phyloP scores from a whole-genome alignment of 768 basidiomycete species.

The Candolleomyces efflorescens region DNA sequence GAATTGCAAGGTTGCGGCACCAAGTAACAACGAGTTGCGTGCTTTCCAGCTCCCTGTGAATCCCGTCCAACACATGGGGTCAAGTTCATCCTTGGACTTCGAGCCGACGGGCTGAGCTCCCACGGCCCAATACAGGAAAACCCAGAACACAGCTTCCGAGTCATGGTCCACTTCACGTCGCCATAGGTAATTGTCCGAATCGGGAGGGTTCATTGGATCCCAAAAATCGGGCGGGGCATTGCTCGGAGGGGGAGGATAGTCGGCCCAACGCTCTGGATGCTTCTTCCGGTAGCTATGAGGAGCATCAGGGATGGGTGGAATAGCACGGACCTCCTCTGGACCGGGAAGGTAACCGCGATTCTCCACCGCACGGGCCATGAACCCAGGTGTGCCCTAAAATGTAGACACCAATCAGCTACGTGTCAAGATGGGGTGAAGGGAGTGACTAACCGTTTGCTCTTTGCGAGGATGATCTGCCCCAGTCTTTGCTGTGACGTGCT shows the following conservation, averaged over 20 bases:
- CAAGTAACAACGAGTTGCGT: no score
- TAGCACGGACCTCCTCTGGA: background rate
- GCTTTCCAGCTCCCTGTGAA: no score
- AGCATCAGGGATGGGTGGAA: background rate
- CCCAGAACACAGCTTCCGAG: background rate
- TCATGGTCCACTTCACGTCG: background rate
- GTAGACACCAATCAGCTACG: background rate
- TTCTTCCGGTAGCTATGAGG: background rate
- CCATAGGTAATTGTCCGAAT: background rate
- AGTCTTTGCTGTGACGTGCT: background rate
- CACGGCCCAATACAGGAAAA: background rate
- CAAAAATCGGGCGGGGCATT: no score
- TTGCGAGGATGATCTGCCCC: background rate
- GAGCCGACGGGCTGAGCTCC: background rate
- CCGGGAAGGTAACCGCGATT: background rate
- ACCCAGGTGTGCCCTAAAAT: no score
- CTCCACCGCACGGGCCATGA: no score
- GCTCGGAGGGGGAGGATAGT: background rate
- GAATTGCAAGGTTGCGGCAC: no score
- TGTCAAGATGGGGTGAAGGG: background rate
- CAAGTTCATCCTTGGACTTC: no score
- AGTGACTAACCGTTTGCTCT: background rate
- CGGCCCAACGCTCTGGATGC: background rate
- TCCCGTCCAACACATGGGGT: no score
- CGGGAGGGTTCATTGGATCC: no score